phyloP scores from a whole-genome alignment of 2,329 filamentous ascomycete genomes.

The Pyrenochaeta sp. region DNA sequence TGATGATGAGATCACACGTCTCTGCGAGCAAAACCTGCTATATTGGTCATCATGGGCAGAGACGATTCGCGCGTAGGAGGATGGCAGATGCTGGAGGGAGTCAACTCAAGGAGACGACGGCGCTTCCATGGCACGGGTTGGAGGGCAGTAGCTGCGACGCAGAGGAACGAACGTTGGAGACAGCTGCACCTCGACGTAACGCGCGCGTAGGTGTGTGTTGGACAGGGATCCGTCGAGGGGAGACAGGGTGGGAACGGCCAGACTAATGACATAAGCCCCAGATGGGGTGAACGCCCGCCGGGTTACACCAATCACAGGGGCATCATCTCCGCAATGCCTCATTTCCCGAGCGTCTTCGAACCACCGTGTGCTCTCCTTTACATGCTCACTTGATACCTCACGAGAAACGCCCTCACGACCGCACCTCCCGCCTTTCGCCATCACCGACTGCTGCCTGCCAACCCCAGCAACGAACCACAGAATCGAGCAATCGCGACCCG shows the following conservation, averaged over 20 bases:
- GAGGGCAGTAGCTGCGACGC: neutral
- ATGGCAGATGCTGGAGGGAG: no score
- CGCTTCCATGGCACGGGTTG: no score
- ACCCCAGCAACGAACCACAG: constrained; percentile 12
- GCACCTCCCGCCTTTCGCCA: neutral
- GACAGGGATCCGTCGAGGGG: constrained; percentile 5
- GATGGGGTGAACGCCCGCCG: constrained; percentile 6
- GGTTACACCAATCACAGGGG: constrained; percentile 28
- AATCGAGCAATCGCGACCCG: constrained; percentile 17
- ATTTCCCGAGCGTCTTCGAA: constrained; percentile 27
- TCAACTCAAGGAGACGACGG: no score
- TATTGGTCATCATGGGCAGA: neutral
- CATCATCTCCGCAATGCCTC: constrained; percentile 28
- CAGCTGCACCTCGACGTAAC: constrained; percentile 5
- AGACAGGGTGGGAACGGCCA: neutral
- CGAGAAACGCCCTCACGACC: neutral
- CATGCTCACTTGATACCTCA: neutral
- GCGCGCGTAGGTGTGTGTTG: constrained; percentile 5
- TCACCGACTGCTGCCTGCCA: constrained; percentile 8
- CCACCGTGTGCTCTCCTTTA: constrained; percentile 23
- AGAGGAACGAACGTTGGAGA: neutral
- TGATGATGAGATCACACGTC: no score
- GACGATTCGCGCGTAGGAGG: neutral
- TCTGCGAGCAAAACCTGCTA: no score
- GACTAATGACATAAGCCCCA: constrained; percentile 4